Percentiles rank a stretch among this genome's conserved stretches.
These are phyloP conservation scores for Magnusiomyces tetraspermus DNA, from an alignment of 1,139 yeast species.

Conservation along the genomic window DNA sequence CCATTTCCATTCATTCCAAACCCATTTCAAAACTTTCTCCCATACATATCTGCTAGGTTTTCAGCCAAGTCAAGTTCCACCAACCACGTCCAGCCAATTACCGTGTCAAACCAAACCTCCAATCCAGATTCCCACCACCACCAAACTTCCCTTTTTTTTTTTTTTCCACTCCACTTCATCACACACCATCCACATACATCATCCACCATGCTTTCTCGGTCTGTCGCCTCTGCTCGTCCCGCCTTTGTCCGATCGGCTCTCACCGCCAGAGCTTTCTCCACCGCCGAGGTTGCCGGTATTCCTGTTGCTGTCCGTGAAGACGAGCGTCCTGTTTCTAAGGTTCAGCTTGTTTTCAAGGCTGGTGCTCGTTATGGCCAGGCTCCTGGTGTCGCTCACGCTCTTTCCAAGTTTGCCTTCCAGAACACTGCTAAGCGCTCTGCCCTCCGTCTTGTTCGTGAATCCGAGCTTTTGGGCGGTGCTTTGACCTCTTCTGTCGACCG, in stretches of 20 bases:
- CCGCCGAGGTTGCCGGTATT: conserved; percentile 31
- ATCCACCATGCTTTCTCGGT: conserved; percentile 14
- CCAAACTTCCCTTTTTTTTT: not conserved
- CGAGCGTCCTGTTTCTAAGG: conserved; percentile 51
- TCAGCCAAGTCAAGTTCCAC: too few relatives aligned
- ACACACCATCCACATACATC: not conserved
- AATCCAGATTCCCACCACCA: conserved; percentile 1
- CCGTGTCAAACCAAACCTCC: not conserved
- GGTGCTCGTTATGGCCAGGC: conserved; percentile 69
- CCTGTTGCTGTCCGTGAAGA: conserved; percentile 41
- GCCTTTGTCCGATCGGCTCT: conserved; percentile 9
- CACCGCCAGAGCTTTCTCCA: conserved; percentile 23
- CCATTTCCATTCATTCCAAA: too few relatives aligned
- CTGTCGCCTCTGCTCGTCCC: conserved; percentile 11
- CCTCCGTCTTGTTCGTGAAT: conserved; percentile 85
- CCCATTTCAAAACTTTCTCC: too few relatives aligned
- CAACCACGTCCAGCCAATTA: not conserved
- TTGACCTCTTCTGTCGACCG: conserved; percentile 65
- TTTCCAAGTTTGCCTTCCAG: conserved; percentile 74
- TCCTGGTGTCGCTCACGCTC: conserved; percentile 79
- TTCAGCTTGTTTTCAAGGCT: conserved; percentile 74
- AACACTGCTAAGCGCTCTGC: conserved; percentile 81
- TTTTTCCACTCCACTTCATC: not conserved
- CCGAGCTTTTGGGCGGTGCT: conserved; percentile 86
- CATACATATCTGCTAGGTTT: too few relatives aligned